Percentiles rank a stretch among this genome's conserved stretches.
Evolutionary conservation across 345 rosid species (phyloP).

Genomic region (Clarkia xantiana): DNA sequence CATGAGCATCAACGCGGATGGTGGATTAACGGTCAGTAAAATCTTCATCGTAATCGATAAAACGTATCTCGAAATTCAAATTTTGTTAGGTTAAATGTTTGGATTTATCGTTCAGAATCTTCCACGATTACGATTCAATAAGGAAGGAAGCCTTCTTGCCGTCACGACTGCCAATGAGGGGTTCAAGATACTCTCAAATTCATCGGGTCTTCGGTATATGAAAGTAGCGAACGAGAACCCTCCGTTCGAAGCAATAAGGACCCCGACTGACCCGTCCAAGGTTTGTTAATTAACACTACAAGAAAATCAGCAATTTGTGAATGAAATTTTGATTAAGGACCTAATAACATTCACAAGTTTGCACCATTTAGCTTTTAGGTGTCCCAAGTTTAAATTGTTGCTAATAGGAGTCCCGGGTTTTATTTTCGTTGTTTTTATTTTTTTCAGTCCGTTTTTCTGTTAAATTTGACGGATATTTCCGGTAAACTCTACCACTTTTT

Average conservation of each 20-base stretch:
- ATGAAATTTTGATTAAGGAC: no score
- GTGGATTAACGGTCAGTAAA: conserved; percentile 75
- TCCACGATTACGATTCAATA: conserved; percentile 73
- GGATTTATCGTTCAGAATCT: conserved; percentile 26
- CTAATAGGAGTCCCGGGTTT: no score
- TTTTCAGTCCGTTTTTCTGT: no score
- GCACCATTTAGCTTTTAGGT: no score
- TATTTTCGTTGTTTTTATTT: no score
- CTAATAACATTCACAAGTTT: no score
- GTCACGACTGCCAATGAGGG: conserved; percentile 82
- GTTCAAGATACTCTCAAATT: conserved; percentile 75
- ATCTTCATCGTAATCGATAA: not conserved
- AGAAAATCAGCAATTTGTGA: no score
- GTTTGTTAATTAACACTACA: no score
- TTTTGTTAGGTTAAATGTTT: conserved; percentile 3
- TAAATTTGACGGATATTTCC: no score
- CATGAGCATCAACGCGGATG: conserved; percentile 57
- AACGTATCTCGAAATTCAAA: not conserved
- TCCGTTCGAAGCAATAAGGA: conserved; percentile 49
- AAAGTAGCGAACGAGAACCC: conserved; percentile 43
- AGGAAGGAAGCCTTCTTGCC: conserved; percentile 83
- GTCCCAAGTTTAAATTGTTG: no score
- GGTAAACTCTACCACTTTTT: not conserved
- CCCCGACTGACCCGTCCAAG: conserved; percentile 42
- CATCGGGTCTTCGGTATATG: conserved; percentile 50